A percentile compares a stretch with the other conserved stretches of the same genome.
phyloP scores from a whole-genome alignment of 2,329 filamentous ascomycete genomes.

The Bimuria novae-zelandiae region DNA sequence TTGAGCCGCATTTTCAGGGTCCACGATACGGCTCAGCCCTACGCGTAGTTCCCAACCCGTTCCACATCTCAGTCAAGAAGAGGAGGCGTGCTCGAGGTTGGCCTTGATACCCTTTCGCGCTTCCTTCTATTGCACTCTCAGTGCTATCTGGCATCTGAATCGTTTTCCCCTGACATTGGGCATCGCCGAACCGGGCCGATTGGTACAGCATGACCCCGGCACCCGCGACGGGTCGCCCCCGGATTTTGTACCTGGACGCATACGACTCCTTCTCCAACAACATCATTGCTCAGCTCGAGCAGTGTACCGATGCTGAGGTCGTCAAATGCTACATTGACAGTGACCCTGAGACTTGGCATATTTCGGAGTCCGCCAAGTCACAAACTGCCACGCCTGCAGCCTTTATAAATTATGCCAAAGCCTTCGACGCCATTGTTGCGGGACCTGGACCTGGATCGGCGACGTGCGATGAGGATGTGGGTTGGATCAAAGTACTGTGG shows the following conservation, averaged over 20 bases:
- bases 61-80: no score
- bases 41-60: not conserved
- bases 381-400: conserved; percentile 29
- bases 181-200: not conserved
- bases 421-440: conserved; percentile 84
- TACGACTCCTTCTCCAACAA: conserved; percentile 98
- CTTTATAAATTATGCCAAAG: conserved; percentile 53
- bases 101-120: not conserved
- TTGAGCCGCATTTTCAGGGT: conserved; percentile 2
- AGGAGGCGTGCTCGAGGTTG: no score
- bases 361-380: conserved; percentile 27
- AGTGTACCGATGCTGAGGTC: conserved; percentile 69
- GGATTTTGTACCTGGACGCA: conserved; percentile 88
- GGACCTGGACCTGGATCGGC: conserved; percentile 91
- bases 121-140: not conserved
- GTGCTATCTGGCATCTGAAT: not conserved
- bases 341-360: conserved; percentile 31
- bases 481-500: conserved; percentile 81
- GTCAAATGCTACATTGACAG: conserved; percentile 72
- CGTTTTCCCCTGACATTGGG: not conserved
- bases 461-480: conserved; percentile 72
- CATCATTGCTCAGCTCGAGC: conserved; percentile 80
- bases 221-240: conserved; percentile 32
- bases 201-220: conserved; percentile 33
- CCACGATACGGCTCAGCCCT: not conserved